A percentile compares a stretch with the other conserved stretches of the same genome.
phyloP scores from a whole-genome alignment of 1,284 basidiomycete species.

The Bjerkandera adusta region DNA sequence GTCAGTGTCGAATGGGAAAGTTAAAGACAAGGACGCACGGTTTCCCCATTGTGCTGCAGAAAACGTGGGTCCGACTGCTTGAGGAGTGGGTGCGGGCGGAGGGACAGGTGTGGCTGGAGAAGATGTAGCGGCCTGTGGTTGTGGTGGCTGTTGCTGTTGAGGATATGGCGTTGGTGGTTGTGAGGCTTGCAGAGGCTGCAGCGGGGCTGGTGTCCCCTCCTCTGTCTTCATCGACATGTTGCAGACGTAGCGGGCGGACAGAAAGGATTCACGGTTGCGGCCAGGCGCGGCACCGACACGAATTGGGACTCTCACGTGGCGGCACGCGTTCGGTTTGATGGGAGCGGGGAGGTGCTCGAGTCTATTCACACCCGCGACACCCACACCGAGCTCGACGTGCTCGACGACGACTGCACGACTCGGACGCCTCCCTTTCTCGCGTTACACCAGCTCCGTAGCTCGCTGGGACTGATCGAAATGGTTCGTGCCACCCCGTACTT shows the following conservation, averaged over 20 bases:
- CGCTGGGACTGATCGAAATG: neutral
- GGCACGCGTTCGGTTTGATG: neutral
- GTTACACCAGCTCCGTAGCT: neutral
- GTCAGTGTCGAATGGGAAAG: neutral
- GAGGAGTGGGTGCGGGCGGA: too few relatives aligned
- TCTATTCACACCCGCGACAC: neutral
- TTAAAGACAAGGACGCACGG: slow-evolving; percentile 31
- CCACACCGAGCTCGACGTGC: neutral
- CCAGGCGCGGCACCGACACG: neutral
- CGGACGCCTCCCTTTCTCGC: neutral
- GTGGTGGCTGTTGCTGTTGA: slow-evolving; percentile 30
- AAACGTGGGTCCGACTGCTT: too few relatives aligned
- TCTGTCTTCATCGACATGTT: slow-evolving; percentile 17
- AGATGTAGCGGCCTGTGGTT: too few relatives aligned
- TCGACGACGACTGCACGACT: neutral
- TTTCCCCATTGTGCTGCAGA: slow-evolving; percentile 40
- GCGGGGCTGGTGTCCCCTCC: slow-evolving; percentile 11
- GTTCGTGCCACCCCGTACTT: neutral
- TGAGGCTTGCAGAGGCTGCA: neutral
- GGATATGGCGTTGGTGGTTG: slow-evolving; percentile 3
- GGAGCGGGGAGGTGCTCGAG: slow-evolving; percentile 1
- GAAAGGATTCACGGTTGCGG: neutral
- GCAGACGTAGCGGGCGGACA: neutral
- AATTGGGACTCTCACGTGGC: too few relatives aligned
- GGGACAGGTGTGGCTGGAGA: too few relatives aligned